Conservation (phyloP, 495 filamentous ascomycete species). For the Neurospora sp. region DNA sequence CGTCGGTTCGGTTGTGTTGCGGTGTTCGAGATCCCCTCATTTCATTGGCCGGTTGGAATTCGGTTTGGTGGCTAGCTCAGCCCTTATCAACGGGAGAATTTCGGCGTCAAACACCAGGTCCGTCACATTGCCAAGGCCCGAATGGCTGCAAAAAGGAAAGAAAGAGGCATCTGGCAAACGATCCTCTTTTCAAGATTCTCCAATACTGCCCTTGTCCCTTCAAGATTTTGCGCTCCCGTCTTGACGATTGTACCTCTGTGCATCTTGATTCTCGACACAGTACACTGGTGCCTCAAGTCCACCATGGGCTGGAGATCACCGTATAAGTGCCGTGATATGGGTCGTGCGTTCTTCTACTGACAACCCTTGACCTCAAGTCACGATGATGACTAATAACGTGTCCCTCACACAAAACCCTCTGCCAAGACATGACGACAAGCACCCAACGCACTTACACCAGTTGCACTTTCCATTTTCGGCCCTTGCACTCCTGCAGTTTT, state of each 20-base stretch:
- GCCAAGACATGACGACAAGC: not conserved
- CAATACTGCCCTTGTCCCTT: no score
- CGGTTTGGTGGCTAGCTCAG: no score
- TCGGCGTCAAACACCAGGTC: no score
- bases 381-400: not conserved
- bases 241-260: no score
- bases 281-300: no score
- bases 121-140: not conserved
- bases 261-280: no score
- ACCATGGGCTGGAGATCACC: not conserved
- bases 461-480: not conserved
- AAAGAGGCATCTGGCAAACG: not conserved
- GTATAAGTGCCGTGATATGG: not conserved
- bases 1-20: no score
- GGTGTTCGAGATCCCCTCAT: no score
- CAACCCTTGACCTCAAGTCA: not conserved
- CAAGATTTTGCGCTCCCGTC: no score
- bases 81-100: no score
- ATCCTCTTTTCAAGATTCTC: not conserved
- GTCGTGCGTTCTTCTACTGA: not conserved
- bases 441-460: not conserved
- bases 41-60: no score
- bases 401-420: not conserved
- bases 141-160: not conserved
- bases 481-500: no score